These are phyloP conservation scores for Glycine soja DNA, from an alignment of 306 rosid species.

Conservation along the genomic window DNA sequence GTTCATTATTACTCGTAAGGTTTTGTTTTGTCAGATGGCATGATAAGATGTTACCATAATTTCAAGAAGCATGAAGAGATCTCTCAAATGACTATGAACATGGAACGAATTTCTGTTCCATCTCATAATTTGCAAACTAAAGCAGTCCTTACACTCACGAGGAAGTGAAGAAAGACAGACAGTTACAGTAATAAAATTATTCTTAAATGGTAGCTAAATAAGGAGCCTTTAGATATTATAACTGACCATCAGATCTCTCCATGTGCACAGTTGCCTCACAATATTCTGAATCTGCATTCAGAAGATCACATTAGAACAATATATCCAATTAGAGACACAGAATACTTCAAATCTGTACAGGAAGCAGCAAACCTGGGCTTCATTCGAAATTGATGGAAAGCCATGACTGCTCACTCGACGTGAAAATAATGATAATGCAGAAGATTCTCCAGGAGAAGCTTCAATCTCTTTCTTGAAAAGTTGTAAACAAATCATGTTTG, in stretches of 20 bases:
- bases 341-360: conserved; percentile 34
- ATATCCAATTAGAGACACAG: conserved; percentile 28
- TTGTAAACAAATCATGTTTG: conserved; percentile 81
- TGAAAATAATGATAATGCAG: conserved; percentile 76
- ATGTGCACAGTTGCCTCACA: conserved; percentile 76
- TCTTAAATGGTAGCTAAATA: conserved; percentile 40
- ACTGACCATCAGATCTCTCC: conserved; percentile 98
- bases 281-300: conserved; percentile 63
- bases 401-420: conserved; percentile 64
- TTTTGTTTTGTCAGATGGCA: conserved; percentile 21
- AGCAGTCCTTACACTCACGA: conserved; percentile 20
- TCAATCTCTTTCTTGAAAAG: conserved; percentile 81
- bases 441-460: conserved; percentile 80
- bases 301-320: conserved; percentile 31
- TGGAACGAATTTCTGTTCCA: conserved; percentile 36
- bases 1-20: conserved; percentile 12
- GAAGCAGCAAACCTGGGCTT: conserved; percentile 70
- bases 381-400: conserved; percentile 57
- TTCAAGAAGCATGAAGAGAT: conserved; percentile 30
- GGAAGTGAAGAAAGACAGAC: background rate
- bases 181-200: conserved; percentile 21
- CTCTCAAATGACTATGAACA: conserved; percentile 14
- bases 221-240: conserved; percentile 35
- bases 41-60: conserved; percentile 22
- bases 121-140: conserved; percentile 24